Evolutionary conservation across 2,329 filamentous ascomycete species (phyloP).

Genomic region (Neofusicoccum laricinum): DNA sequence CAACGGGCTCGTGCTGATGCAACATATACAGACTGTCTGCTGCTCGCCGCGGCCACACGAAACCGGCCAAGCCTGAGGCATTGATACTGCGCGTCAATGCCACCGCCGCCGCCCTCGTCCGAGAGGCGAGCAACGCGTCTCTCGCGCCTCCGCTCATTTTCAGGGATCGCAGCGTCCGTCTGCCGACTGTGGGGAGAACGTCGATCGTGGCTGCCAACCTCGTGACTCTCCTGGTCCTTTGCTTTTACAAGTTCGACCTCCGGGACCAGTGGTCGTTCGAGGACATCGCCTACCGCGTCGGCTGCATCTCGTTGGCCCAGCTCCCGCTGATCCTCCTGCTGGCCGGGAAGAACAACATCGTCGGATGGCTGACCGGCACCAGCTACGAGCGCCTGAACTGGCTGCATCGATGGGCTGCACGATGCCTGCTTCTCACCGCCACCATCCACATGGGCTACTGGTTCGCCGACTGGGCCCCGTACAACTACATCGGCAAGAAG

Average conservation of each 20-base stretch:
- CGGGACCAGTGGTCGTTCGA: conserved; percentile 52
- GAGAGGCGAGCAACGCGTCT: conserved; percentile 53
- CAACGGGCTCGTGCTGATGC: not conserved
- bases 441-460: conserved; percentile 71
- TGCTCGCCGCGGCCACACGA: conserved; percentile 34
- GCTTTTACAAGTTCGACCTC: conserved; percentile 55
- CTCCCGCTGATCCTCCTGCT: conserved; percentile 56
- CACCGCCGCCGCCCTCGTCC: conserved; percentile 52
- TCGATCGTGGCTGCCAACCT: conserved; percentile 46
- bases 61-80: conserved; percentile 54
- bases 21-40: conserved; percentile 43
- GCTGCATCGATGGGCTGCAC: conserved; percentile 70
- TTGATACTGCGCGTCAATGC: conserved; percentile 48
- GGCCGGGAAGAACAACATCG: conserved; percentile 54
- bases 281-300: conserved; percentile 55
- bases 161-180: conserved; percentile 36
- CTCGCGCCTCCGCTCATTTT: conserved; percentile 31
- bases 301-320: conserved; percentile 52
- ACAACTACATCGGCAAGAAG: conserved; percentile 58
- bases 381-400: conserved; percentile 70
- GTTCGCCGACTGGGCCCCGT: conserved; percentile 60
- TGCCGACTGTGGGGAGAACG: conserved; percentile 37
- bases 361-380: conserved; percentile 61
- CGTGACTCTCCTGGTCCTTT: conserved; percentile 52
- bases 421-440: conserved; percentile 66